phyloP scores from a whole-genome alignment of 331 rosid species.

The Pyrus hybrid region DNA sequence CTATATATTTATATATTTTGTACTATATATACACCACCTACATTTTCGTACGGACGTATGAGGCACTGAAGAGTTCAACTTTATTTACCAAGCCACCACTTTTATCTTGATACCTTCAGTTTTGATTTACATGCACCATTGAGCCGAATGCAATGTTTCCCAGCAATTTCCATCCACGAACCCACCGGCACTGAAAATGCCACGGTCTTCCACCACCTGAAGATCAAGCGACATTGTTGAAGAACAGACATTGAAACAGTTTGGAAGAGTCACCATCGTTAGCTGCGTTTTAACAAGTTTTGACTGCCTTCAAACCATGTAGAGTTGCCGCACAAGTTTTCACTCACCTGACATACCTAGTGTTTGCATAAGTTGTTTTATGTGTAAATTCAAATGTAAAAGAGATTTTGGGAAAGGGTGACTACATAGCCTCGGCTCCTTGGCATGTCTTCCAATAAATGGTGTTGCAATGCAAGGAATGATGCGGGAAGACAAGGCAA shows the following conservation, averaged over 20 bases:
- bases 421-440: no score
- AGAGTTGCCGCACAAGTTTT: not conserved
- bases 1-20: no score
- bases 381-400: not conserved
- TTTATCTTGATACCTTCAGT: not conserved
- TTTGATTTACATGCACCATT: slow-evolving; percentile 39
- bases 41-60: no score
- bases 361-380: not conserved
- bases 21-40: no score
- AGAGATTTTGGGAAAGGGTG: not conserved
- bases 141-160: not conserved
- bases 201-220: no score
- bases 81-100: not conserved
- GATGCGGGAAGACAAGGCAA: no score
- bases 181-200: no score
- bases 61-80: not conserved
- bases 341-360: not conserved
- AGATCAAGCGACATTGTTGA: slow-evolving; percentile 12
- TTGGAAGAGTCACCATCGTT: slow-evolving; percentile 7
- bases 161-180: no score
- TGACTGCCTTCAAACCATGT: not conserved
- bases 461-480: not conserved
- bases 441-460: no score
- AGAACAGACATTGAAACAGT: slow-evolving; percentile 35
- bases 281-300: slow-evolving; percentile 7